Evolutionary conservation across 1,139 yeast genomes (phyloP).

Genomic region (Yamadazyma oceani): DNA sequence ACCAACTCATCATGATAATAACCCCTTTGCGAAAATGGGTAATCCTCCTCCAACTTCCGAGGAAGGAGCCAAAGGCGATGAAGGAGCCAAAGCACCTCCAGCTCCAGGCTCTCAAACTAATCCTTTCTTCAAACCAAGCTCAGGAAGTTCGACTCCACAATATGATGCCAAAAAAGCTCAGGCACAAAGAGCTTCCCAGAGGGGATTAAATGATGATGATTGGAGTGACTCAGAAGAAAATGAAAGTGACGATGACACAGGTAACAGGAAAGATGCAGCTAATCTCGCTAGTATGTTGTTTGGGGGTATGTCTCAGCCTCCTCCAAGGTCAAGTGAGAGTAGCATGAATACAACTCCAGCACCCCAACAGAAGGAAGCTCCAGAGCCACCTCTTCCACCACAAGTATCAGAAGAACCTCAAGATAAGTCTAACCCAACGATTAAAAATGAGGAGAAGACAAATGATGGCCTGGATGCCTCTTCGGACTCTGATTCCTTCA

Average conservation of each 20-base stretch:
- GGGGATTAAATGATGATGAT: conserved; percentile 56
- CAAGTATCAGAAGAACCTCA: conserved; percentile 5
- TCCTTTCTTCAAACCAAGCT: conserved; percentile 52
- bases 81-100: neutral
- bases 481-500: conserved; percentile 2
- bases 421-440: too few species aligned
- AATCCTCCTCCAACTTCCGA: conserved; percentile 4
- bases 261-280: conserved; percentile 58
- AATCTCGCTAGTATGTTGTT: conserved; percentile 61
- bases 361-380: conserved; percentile 16
- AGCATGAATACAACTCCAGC: conserved; percentile 4
- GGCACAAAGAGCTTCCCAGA: conserved; percentile 63
- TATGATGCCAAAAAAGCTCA: conserved; percentile 58
- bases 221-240: conserved; percentile 67
- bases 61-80: too few species aligned
- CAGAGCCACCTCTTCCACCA: conserved; percentile 11
- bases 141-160: conserved; percentile 24
- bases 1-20: conserved; percentile 30
- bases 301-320: conserved; percentile 59
- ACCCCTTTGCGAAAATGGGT: conserved; percentile 36
- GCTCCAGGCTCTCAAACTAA: conserved; percentile 22
- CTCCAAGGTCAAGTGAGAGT: conserved; percentile 21
- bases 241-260: conserved; percentile 46
- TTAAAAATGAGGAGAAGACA: neutral
- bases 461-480: neutral